phyloP scores from a whole-genome alignment of 2,329 filamentous ascomycete genomes.

The Ascochyta koolunga region DNA sequence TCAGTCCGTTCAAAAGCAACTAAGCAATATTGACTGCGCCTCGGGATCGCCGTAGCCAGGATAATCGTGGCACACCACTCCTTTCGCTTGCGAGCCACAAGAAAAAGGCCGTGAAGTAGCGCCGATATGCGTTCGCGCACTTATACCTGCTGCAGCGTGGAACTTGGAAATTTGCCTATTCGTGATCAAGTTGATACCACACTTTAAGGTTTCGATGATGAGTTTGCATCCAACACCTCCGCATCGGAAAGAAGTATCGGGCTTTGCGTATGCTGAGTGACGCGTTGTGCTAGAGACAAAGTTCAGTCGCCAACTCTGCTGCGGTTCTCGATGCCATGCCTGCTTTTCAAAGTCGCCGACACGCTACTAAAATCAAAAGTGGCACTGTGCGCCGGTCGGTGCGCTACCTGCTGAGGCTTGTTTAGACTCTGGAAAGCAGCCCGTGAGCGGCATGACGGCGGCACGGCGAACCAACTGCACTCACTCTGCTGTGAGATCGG shows the following conservation, averaged over 20 bases:
- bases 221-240: background rate
- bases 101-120: slow-evolving; percentile 15
- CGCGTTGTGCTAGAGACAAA: background rate
- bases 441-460: slow-evolving; percentile 1
- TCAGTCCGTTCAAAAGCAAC: slow-evolving; percentile 15
- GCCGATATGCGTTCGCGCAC: slow-evolving; percentile 34
- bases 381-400: background rate
- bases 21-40: slow-evolving; percentile 6
- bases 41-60: slow-evolving; percentile 36
- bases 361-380: background rate
- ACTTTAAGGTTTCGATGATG: slow-evolving; percentile 6
- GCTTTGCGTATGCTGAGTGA: background rate
- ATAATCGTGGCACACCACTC: slow-evolving; percentile 32
- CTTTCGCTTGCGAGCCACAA: slow-evolving; percentile 38
- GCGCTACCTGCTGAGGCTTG: slow-evolving; percentile 2
- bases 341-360: slow-evolving; percentile 12
- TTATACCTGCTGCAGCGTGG: slow-evolving; percentile 45
- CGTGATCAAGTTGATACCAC: background rate
- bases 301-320: background rate
- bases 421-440: background rate
- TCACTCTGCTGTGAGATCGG: slow-evolving; percentile 4
- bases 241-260: background rate
- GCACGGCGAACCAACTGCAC: slow-evolving; percentile 4
- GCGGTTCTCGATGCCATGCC: slow-evolving; percentile 1
- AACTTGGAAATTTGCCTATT: background rate